Conservation (phyloP, 345 rosid genomes). For the Theobroma cacao region DNA sequence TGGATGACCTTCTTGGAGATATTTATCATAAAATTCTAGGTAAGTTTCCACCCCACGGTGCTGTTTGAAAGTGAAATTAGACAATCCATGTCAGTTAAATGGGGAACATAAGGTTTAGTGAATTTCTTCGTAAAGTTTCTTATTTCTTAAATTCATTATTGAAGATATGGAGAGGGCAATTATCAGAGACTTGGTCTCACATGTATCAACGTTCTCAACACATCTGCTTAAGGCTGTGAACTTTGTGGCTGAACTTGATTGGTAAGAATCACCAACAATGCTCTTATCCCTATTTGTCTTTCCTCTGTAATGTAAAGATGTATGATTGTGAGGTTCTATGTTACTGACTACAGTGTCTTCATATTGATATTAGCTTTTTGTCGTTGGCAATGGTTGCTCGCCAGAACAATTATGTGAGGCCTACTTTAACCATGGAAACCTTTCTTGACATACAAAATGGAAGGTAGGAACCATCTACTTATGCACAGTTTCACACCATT, state of each 20-base stretch:
- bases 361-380: constrained; percentile 51
- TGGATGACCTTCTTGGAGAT: constrained; percentile 89
- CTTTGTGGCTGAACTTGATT: constrained; percentile 92
- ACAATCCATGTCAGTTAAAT: neutral
- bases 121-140: constrained; percentile 6
- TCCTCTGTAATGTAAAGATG: neutral
- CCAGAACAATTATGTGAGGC: constrained; percentile 91
- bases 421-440: constrained; percentile 68
- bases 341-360: constrained; percentile 16
- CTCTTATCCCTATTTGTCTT: constrained; percentile 5
- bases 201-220: constrained; percentile 59
- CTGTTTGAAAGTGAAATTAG: constrained; percentile 1
- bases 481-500: neutral
- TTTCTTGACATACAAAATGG: constrained; percentile 79
- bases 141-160: constrained; percentile 17
- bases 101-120: neutral
- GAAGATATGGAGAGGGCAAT: constrained; percentile 96
- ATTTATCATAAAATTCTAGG: constrained; percentile 93
- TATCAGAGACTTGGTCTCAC: constrained; percentile 80
- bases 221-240: constrained; percentile 77
- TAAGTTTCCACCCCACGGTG: constrained; percentile 8
- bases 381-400: constrained; percentile 84
- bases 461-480: constrained; percentile 45
- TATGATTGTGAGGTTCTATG: neutral
- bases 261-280: constrained; percentile 43